Evolutionary conservation across 768 basidiomycete genomes (phyloP), one percentile per base, ranked within the genome.

Genomic region (Neoboletus magnificus): DNA sequence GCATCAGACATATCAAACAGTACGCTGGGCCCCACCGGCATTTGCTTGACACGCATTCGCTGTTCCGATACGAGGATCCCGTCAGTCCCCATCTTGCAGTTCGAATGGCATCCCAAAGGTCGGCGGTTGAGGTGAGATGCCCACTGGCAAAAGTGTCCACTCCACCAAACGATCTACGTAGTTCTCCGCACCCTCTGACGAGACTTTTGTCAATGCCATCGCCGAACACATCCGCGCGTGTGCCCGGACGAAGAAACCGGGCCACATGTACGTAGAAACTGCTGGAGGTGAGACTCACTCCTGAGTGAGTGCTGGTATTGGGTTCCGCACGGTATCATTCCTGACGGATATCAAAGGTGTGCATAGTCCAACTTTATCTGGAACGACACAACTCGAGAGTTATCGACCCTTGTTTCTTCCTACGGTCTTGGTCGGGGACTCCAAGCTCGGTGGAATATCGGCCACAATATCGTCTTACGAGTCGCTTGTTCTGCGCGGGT

Each of bases 41-140:
- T 25, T 71, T 72, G 7, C 78, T 92, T 18, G 69, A 79, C 22
- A 76, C 86, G 0, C 78, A 84, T 22, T 96, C 93, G 71, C 76
- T 98, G 8, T 95, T 84, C 70, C 85, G 84, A 46, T 95, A 87
- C 62, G 79, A 88, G 30, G 87, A 95, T 50, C 96, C 96, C 0
- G 89, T 98, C 50, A 95, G 93, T 61, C 96, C 96, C 0, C 96
- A 98, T 68, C 76, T 98, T 22, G 96, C 96, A 1, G 93, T 81
- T 7, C 74, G 74, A 53, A 66, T 85, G 62, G 78, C 79, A 7
- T 63, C 70, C 1, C 66, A 62, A 43, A 70, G 67, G 49, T 63
- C 64, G 45, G 67, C 57, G 37, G 64, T 57, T 35, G 59, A 70
- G 62, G 78, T 78, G 45, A 52, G 61, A 20, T 6, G 15, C 23